Evolutionary conservation across 1,284 basidiomycete genomes (phyloP), one percentile per base, ranked within the genome.

Genomic region (Exobasidium rhododendri): DNA sequence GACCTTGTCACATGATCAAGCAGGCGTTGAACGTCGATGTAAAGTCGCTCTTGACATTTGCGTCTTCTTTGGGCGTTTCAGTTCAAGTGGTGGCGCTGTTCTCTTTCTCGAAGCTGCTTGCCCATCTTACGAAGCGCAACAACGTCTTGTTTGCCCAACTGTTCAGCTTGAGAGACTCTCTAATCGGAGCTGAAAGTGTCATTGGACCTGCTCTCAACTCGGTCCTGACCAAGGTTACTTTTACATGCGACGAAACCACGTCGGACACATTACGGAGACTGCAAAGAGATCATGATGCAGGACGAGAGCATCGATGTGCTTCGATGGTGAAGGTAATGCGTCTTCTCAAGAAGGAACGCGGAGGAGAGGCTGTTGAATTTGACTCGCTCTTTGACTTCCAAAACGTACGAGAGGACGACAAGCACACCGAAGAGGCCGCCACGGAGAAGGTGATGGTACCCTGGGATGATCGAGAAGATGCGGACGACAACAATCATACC

Each of bases 101-200:
- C 28, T 67, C 74, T 0, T 75, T 68, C 29, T 73, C 70, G 11
- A 70, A 68, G 59, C 58, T 75, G 46, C 55, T 77, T 10, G 67
- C 71, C 6, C 24, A 67, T 22, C 63, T 67, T 43, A 68, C 62
- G 11, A 52, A 47, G 2, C 56, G 62, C 0, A 47, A 65, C 1
- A 70, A 77, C 49, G 67, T 78, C 2, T 71, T 74, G 59, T 73
- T 78, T 57, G 76, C 74, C 0, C 73, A 77, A 63, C 66, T 78
- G 6, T 64, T 77, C 17, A 67, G 69, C 10, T 58, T 78, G 20
- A 56, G 75, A 13, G 68, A 70, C 46, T 62, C 67, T 5, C 3
- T 35, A n/a, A 65, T 62, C 0, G 69, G 67, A n/a, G 73, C 67
- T 0, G 67, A 71, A 26, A 66, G 64, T 3, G 64, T 70, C 31